These are phyloP conservation scores for Pseudogymnoascus sp. DNA, from an alignment of 2,329 filamentous ascomycete genomes.

Conservation along the genomic window DNA sequence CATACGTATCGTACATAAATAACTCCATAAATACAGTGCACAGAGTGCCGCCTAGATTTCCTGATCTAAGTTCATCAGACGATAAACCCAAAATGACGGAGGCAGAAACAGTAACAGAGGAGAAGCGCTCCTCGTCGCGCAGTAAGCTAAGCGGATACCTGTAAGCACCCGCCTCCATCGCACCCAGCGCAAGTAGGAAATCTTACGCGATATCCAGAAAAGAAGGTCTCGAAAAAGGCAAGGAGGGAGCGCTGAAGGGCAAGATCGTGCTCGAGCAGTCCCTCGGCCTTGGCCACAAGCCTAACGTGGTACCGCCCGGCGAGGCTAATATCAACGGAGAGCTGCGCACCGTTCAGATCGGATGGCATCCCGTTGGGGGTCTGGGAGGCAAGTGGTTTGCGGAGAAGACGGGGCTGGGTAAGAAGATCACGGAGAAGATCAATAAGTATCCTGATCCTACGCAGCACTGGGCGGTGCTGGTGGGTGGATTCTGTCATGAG, in stretches of 20 bases:
- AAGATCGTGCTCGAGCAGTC: conserved; percentile 37
- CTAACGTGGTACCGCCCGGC: conserved; percentile 37
- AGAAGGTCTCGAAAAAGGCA: conserved; percentile 11
- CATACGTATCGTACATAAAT: conserved; percentile 5
- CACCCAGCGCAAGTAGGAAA: neutral
- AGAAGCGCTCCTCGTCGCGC: conserved; percentile 4
- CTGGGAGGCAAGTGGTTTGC: conserved; percentile 52
- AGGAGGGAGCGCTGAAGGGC: conserved; percentile 33
- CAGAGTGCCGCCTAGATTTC: neutral
- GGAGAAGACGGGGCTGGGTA: conserved; percentile 47
- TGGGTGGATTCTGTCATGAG: conserved; percentile 48
- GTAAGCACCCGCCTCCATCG: neutral
- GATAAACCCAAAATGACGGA: neutral
- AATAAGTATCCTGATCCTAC: conserved; percentile 51
- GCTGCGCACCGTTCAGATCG: conserved; percentile 43
- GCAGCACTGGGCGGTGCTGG: conserved; percentile 53
- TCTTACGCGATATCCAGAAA: neutral
- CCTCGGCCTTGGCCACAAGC: conserved; percentile 37
- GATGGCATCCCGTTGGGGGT: conserved; percentile 53
- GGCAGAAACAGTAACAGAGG: conserved; percentile 9
- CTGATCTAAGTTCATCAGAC: neutral
- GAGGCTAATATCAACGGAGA: conserved; percentile 33
- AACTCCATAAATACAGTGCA: neutral
- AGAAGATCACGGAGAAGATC: conserved; percentile 48
- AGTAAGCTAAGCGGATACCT: neutral